Percentiles rank a stretch among this genome's conserved stretches.
These are phyloP conservation scores for Micromonas commoda DNA, from an alignment of 139 green algal species.

Conservation along the genomic window DNA sequence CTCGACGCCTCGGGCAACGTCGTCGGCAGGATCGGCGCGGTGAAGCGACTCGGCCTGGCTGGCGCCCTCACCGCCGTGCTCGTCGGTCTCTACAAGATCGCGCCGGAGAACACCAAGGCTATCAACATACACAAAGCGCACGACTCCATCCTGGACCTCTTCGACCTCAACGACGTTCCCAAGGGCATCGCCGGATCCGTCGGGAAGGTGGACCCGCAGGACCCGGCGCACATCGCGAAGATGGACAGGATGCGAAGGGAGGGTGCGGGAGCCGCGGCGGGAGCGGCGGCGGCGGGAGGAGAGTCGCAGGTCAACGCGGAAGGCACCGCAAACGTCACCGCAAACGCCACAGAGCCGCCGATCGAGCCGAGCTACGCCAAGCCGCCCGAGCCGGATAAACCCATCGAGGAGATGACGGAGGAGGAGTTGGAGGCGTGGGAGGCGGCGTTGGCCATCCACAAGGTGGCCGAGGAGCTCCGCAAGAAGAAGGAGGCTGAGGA, in stretches of 20 bases:
- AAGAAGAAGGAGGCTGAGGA: too few species aligned
- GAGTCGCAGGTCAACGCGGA: too few species aligned
- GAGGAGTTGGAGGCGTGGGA: not conserved
- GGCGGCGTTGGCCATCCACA: too few species aligned
- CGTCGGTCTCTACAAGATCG: slow-evolving; percentile 3
- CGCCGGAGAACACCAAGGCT: slow-evolving; percentile 6
- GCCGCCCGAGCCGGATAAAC: too few species aligned
- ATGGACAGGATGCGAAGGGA: not conserved
- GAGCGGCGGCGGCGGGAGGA: not conserved
- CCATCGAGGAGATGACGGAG: not conserved
- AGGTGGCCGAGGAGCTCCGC: too few species aligned
- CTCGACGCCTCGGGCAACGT: not conserved
- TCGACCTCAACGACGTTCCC: slow-evolving; percentile 14
- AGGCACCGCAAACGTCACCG: too few species aligned
- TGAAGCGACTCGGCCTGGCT: not conserved
- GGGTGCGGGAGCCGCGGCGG: too few species aligned
- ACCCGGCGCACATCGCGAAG: not conserved
- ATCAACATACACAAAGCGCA: not conserved
- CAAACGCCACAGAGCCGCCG: too few species aligned
- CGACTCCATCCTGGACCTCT: slow-evolving; percentile 8
- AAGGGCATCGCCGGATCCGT: not conserved
- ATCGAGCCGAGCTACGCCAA: too few species aligned
- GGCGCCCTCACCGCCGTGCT: not conserved
- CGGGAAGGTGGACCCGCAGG: not conserved
- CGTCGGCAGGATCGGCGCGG: not conserved